Evolutionary conservation across 73 alveolate genomes (phyloP).

Genomic region (Symbiodinium natans): DNA sequence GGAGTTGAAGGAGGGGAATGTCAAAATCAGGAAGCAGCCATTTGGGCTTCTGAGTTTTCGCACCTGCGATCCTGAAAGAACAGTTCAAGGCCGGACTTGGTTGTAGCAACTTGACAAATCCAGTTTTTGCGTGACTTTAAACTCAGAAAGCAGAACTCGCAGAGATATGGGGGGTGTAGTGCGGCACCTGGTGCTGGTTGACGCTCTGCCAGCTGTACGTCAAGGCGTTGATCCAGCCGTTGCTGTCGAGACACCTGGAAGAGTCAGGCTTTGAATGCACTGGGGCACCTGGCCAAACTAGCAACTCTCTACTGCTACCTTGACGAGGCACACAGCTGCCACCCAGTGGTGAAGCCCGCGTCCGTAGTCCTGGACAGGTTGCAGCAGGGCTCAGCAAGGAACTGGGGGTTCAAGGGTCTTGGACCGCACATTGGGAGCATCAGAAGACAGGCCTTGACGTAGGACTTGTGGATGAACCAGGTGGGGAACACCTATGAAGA

Average conservation of each 20-base stretch:
- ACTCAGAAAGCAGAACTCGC: no score
- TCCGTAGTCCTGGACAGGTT: conserved; percentile 44
- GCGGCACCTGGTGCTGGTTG: not conserved
- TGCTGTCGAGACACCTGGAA: conserved; percentile 82
- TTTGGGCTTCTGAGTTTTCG: no score
- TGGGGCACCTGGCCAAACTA: no score
- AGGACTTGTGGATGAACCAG: conserved; percentile 90
- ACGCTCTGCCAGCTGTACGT: conserved; percentile 83
- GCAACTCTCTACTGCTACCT: no score
- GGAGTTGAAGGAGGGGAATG: no score
- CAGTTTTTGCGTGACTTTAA: no score
- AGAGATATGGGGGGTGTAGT: no score
- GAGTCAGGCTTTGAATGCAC: no score
- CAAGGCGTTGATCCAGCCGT: conserved; percentile 93
- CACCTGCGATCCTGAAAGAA: no score
- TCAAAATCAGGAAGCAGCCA: no score
- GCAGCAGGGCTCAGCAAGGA: not conserved
- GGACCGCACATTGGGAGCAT: not conserved
- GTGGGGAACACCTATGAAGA: conserved; percentile 57
- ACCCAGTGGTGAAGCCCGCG: conserved; percentile 80
- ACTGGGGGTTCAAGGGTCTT: not conserved
- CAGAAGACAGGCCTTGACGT: conserved; percentile 52
- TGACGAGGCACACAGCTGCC: conserved; percentile 51
- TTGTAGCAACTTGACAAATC: no score
- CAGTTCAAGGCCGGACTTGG: no score